These are phyloP conservation scores for Suhomyces sp. DNA, from an alignment of 805 yeast genomes.

Conservation along the genomic window DNA sequence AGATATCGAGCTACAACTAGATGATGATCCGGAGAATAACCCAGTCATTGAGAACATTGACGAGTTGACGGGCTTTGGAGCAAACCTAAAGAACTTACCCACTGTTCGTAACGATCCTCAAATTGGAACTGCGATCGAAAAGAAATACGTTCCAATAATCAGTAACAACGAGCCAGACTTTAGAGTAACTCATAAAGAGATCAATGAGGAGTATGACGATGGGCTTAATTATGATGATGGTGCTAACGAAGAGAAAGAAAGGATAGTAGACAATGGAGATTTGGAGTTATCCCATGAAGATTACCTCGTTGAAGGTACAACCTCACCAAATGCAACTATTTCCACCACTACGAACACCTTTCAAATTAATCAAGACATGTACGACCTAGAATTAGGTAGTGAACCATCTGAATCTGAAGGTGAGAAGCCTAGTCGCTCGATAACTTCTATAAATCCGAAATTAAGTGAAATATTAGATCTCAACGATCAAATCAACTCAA, in stretches of 20 bases:
- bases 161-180: constrained; percentile 4
- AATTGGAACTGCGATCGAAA: neutral
- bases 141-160: constrained; percentile 8
- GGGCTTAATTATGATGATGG: constrained; percentile 15
- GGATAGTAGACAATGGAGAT: constrained; percentile 7
- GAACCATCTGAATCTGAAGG: neutral
- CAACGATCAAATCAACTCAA: neutral
- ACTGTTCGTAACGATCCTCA: constrained; percentile 1
- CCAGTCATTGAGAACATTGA: constrained; percentile 17
- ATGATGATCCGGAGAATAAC: constrained; percentile 10
- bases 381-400: constrained; percentile 9
- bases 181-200: constrained; percentile 3
- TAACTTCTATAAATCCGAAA: neutral
- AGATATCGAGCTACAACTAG: constrained; percentile 3
- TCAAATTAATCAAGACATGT: constrained; percentile 5
- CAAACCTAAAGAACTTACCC: neutral
- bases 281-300: constrained; percentile 8
- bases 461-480: neutral
- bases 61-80: no score
- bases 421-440: no score
- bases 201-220: constrained; percentile 12
- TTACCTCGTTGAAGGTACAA: neutral
- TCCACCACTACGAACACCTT: neutral
- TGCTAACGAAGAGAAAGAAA: neutral
- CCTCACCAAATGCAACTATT: neutral